Base-by-base conservation (phyloP, 164 flowering plant species). In the Nelumbo lutea region DNA sequence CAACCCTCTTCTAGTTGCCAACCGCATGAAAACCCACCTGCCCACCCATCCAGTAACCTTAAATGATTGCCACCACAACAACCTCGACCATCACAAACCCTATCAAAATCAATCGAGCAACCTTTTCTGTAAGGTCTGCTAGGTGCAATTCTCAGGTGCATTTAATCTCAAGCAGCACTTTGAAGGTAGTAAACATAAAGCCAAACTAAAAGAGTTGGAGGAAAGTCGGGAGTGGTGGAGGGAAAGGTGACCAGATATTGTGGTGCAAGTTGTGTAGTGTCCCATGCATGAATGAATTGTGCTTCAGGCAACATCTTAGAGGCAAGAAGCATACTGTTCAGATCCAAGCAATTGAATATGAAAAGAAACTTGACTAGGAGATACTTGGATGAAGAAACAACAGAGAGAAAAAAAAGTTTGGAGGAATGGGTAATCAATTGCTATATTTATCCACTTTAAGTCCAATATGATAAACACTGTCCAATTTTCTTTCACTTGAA, bases 121-220 rank as follows among this genome's bases (percentile, higher is more conserved):
- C 47, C 58, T 57, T 0, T 65, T 62, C n/a, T 80, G 83, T 41
- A 53, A 70, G n/a, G 9, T 72, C 43, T 77, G 83, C 65, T 59
- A 72, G 61, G 79, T 76, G 52, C 40, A 72, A 9, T 79, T 75
- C 62, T 63, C 76, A 1, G 57, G 74, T 58, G 13, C 57, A 10
- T 15, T 51, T 0, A 60, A 43, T 55, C 51, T 68, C 42, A 69
- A 74, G 66, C 79, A 76, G 65, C 82, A 79, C 51, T 13, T 67
- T 15, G 65, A n/a, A 1, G 74, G 79, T 44, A 51, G 56, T n/a
- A 65, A 64, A 11, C 79, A 79, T 72, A 66, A 66, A 55, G 43
- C 63, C 38, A 71, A 66, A 51, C 42, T 75, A 46, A 42, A 46
- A 1, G 62, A 41, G 43, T 4, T 50, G 42, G 67, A 48, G 43